phyloP scores from a whole-genome alignment of 1,284 basidiomycete genomes.

The Somion occarium region DNA sequence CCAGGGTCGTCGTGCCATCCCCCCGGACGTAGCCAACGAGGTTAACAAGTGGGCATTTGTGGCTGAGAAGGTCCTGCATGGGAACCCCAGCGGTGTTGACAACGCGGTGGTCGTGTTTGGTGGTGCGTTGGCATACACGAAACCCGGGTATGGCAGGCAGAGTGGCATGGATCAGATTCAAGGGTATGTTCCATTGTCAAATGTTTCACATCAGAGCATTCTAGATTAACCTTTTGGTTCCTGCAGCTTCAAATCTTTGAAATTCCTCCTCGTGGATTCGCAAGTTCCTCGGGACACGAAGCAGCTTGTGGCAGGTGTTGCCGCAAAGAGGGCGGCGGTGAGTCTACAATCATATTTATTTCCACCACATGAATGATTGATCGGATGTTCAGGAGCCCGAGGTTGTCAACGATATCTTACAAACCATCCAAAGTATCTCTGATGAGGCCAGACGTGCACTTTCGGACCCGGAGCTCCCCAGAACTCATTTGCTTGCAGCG shows the following conservation, averaged over 20 bases:
- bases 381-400: slow-evolving; percentile 63
- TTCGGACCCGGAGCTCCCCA: slow-evolving; percentile 66
- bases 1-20: slow-evolving; percentile 59
- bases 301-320: slow-evolving; percentile 87
- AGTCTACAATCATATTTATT: slow-evolving; percentile 21
- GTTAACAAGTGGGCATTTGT: slow-evolving; percentile 95
- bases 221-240: slow-evolving; percentile 5
- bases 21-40: slow-evolving; percentile 59
- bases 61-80: slow-evolving; percentile 95
- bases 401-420: slow-evolving; percentile 68
- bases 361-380: slow-evolving; percentile 12
- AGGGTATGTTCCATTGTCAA: slow-evolving; percentile 50
- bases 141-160: slow-evolving; percentile 71
- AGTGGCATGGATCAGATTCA: slow-evolving; percentile 83
- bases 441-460: slow-evolving; percentile 78
- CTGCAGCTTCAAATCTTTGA: slow-evolving; percentile 62
- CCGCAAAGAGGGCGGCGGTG: slow-evolving; percentile 64
- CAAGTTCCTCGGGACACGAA: slow-evolving; percentile 93
- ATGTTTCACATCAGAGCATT: slow-evolving; percentile 5
- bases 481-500: slow-evolving; percentile 55
- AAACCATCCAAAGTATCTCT: slow-evolving; percentile 77
- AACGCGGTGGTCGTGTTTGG: slow-evolving; percentile 94
- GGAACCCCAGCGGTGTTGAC: slow-evolving; percentile 96
- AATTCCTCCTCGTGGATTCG: slow-evolving; percentile 91
- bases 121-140: slow-evolving; percentile 89